Base-by-base conservation (phyloP, 2,329 filamentous ascomycete species). In the Lecanicillium sp. region DNA sequence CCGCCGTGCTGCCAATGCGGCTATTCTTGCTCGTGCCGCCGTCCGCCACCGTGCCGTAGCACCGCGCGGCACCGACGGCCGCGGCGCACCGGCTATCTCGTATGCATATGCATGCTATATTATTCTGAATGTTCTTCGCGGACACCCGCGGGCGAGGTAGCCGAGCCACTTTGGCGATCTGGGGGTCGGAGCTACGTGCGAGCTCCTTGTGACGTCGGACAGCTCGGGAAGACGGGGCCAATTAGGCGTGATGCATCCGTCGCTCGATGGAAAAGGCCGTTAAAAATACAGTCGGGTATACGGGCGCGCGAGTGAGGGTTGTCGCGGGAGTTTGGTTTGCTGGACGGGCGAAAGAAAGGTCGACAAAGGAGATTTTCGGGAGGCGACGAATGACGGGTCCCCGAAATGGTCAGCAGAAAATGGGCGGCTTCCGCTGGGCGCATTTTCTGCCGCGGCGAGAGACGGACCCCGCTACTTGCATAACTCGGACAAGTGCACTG, bases 131-230 rank as follows among this genome's bases (percentile, higher is more conserved):
- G 69, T 70, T 68, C 61, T 66, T 65, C 62, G 69, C 67, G 60
- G 65, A 62, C 57, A 67, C 62, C 66, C 72, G 70, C 63, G 65
- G 62, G 56, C 67, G 63, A 56, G 65, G 66, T 50, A 62, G 49
- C 52, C 55, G 55, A 55, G 65, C 65, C 66, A 67, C 56, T 52
- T 62, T 66, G 58, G 53, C 39, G 47, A 33, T 14, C 15, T 15
- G 33, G 39, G 14, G 33, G 5, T 20, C 29, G 40, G 49, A 50
- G 52, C 40, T 49, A 43, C 43, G 43, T 42, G 49, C 38, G 43
- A 43, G 44, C 49, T 46, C 49, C 23, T 17, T 23, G 32, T 42
- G 45, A n/a, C 7, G 44, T 24, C 26, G 26, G 14, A 11, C 11
- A 26, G 35, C 17, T 20, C 9, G 8, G 7, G 5, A 14, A 5